Evolutionary conservation across 2,329 filamentous ascomycete species (phyloP).

Genomic region (Cladophialophora immunda): DNA sequence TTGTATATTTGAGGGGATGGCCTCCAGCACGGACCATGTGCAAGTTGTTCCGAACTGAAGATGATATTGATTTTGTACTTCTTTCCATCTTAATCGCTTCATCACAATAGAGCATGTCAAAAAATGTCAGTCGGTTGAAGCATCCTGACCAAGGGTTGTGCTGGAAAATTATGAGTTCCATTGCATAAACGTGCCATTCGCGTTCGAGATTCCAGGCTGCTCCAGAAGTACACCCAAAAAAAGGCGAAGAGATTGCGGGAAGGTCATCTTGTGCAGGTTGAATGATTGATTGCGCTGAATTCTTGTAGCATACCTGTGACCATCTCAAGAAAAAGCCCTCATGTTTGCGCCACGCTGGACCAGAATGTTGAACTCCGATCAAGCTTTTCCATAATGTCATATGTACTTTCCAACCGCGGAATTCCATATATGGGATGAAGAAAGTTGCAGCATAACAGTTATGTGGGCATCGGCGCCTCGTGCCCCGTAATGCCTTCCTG

Average conservation of each 20-base stretch:
- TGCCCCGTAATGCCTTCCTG: conserved; percentile 32
- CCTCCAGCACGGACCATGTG: too few species aligned
- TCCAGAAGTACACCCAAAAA: neutral
- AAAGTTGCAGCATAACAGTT: conserved; percentile 11
- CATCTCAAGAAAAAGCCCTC: neutral
- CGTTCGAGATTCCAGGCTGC: neutral
- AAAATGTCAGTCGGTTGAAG: neutral
- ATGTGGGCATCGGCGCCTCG: conserved; percentile 36
- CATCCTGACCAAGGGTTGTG: neutral
- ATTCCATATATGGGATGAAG: neutral
- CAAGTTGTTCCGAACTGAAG: neutral
- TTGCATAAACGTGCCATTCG: neutral
- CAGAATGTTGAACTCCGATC: conserved; percentile 33
- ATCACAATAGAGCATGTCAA: neutral
- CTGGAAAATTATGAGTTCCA: neutral
- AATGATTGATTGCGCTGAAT: neutral
- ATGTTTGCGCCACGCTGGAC: conserved; percentile 1
- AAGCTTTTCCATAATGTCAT: neutral
- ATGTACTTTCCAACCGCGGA: neutral
- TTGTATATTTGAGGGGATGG: neutral
- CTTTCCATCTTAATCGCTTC: neutral
- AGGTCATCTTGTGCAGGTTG: neutral
- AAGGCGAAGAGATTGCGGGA: neutral
- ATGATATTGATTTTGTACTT: neutral
- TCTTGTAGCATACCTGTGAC: neutral